These are phyloP conservation scores for Pyrenophora graminea DNA, from an alignment of 2,329 filamentous ascomycete species.

Conservation along the genomic window DNA sequence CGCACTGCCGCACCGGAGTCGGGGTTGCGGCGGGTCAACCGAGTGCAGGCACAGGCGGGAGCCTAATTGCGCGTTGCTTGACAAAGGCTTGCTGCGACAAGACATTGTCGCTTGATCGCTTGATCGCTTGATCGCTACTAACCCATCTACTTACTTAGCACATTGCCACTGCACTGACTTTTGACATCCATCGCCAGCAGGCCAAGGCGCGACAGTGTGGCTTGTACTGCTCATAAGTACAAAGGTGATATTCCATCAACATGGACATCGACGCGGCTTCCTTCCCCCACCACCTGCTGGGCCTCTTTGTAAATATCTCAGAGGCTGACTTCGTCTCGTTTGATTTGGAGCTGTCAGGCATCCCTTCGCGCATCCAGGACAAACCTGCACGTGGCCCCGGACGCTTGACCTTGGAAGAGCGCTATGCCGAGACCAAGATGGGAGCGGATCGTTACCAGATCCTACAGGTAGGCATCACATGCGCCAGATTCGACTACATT, in stretches of 20 bases:
- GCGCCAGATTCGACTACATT: slow-evolving; percentile 61
- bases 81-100: slow-evolving; percentile 10
- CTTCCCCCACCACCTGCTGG: slow-evolving; percentile 57
- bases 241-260: background rate
- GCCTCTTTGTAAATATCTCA: slow-evolving; percentile 62
- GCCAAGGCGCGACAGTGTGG: background rate
- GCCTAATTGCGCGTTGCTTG: slow-evolving; percentile 5
- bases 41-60: background rate
- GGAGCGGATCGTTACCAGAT: slow-evolving; percentile 67
- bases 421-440: slow-evolving; percentile 63
- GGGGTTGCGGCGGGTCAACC: background rate
- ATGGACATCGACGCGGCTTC: slow-evolving; percentile 63
- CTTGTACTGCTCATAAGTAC: too few species aligned
- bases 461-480: slow-evolving; percentile 69
- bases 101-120: slow-evolving; percentile 16
- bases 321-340: slow-evolving; percentile 65
- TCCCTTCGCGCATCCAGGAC: slow-evolving; percentile 51
- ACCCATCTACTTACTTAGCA: slow-evolving; percentile 8
- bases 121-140: slow-evolving; percentile 19
- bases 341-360: slow-evolving; percentile 70
- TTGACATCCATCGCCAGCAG: background rate
- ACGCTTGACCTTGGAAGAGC: slow-evolving; percentile 60
- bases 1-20: slow-evolving; percentile 3
- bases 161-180: slow-evolving; percentile 10
- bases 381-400: slow-evolving; percentile 40